Evolutionary conservation across 2,329 filamentous ascomycete species (phyloP).

Genomic region (Lasiodiplodia citricola): DNA sequence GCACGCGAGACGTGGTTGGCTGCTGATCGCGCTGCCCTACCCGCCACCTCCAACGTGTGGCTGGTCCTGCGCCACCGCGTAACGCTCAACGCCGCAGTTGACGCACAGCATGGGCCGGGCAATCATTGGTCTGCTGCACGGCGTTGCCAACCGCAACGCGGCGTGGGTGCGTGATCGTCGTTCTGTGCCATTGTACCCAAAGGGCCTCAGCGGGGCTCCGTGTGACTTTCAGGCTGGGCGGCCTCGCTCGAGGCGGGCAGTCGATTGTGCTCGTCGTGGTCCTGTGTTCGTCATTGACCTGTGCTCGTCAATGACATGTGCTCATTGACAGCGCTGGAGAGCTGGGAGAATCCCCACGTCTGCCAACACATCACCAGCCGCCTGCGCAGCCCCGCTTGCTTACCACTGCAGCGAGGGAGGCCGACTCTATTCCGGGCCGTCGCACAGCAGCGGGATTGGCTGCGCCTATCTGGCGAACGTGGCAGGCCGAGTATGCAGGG

Average conservation of each 20-base stretch:
- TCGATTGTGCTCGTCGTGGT: background rate
- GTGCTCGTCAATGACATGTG: too few species aligned
- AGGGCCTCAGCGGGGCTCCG: background rate
- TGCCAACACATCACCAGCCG: slow-evolving; percentile 9
- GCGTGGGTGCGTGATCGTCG: background rate
- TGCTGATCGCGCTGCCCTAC: slow-evolving; percentile 13
- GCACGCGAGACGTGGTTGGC: background rate
- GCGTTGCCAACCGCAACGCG: slow-evolving; percentile 15
- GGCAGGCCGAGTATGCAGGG: slow-evolving; percentile 17
- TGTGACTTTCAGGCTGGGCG: background rate
- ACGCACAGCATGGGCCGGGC: slow-evolving; percentile 1
- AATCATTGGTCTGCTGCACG: background rate
- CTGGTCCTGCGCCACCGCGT: slow-evolving; percentile 16
- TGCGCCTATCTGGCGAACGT: slow-evolving; percentile 15
- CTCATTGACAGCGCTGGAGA: background rate
- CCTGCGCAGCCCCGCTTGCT: slow-evolving; percentile 13
- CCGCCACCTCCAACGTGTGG: slow-evolving; percentile 14
- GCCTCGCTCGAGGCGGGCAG: slow-evolving; percentile 1
- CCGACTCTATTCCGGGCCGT: slow-evolving; percentile 10
- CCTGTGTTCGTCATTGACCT: background rate
- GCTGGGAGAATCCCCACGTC: slow-evolving; percentile 8
- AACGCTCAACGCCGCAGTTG: background rate
- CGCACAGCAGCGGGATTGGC: slow-evolving; percentile 12
- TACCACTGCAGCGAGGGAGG: background rate
- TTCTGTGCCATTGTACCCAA: background rate